Base-by-base conservation (phyloP, 768 basidiomycete genomes). In the Leccinum subgranulosum region DNA sequence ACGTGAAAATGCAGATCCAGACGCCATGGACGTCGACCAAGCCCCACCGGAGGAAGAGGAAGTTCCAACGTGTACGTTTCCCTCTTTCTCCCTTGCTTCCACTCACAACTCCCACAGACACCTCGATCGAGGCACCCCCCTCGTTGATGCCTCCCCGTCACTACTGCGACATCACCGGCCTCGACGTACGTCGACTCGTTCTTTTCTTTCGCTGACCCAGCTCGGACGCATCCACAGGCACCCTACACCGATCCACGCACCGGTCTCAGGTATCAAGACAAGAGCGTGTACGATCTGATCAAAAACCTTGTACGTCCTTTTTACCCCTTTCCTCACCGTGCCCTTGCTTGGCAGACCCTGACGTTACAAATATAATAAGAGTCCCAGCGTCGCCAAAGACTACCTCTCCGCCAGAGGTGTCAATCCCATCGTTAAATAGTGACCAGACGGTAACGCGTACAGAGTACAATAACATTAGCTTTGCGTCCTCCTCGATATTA, bases 141-240 rank as follows among this genome's bases (percentile, higher is more conserved):
- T 93, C 90, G 10, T 67, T 94, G 1, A 74, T 89, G 8, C 91
- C 92, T 3, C 87, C 85, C 49, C 79, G 80, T 57, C 85, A 87
- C 58, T 91, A 88, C 53, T 93, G 92, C 65, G 92, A 93, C 72
- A 92, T 94, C 15, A 94, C 92, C 0, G 90, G 92, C 0, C 76
- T 94, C 12, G 90, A 92, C 73, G 90, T 88, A 29, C 8, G 62
- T 45, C 15, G 23, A 21, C 8, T 12, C 25, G 45, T 4, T 15
- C 1, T 25, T n/a, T 36, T 29, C 4, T 27, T 14, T 11, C 10
- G 14, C 33, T 3, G 9, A 19, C 36, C 11, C 48, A 17, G 27
- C 17, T 12, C 28, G 17, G 27, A 28, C 48, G 28, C 15, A 15
- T 28, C 49, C 19, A 19, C 43, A 64, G 90, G 90, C 88, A 0